phyloP scores from a whole-genome alignment of 2,329 filamentous ascomycete species.

The Cadophora sp. region DNA sequence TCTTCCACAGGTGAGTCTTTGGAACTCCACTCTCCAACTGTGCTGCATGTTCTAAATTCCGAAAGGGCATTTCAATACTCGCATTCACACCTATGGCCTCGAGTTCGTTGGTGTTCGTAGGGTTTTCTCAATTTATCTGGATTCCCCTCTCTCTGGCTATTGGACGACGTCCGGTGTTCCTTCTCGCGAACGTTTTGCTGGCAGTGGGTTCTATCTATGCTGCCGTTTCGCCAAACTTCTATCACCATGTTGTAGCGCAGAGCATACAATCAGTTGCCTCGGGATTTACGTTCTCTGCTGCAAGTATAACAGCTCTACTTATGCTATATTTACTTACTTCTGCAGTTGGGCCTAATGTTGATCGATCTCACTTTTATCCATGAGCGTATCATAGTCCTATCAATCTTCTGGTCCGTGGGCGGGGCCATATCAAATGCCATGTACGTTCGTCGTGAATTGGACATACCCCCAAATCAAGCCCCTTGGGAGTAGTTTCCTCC shows the following conservation, averaged over 20 bases:
- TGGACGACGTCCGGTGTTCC: slow-evolving; percentile 48
- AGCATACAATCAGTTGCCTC: slow-evolving; percentile 46
- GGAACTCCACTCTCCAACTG: neutral
- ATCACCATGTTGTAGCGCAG: slow-evolving; percentile 42
- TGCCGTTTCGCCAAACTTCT: slow-evolving; percentile 40
- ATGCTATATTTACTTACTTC: neutral
- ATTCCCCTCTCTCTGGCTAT: slow-evolving; percentile 48
- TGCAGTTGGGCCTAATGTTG: slow-evolving; percentile 46
- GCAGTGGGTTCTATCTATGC: slow-evolving; percentile 43
- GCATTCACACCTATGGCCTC: slow-evolving; percentile 41
- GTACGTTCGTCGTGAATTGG: too few relatives aligned
- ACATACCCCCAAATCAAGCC: too few relatives aligned
- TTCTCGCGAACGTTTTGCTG: slow-evolving; percentile 43
- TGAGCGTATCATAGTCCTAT: slow-evolving; percentile 47
- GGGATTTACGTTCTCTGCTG: slow-evolving; percentile 44
- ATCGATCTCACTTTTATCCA: slow-evolving; percentile 51
- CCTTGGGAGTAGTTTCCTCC: too few relatives aligned
- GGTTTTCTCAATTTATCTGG: slow-evolving; percentile 48
- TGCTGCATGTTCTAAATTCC: neutral
- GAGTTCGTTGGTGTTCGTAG: slow-evolving; percentile 45
- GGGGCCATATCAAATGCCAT: slow-evolving; percentile 39
- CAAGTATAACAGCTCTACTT: slow-evolving; percentile 28
- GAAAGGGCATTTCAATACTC: slow-evolving; percentile 40
- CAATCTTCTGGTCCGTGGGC: slow-evolving; percentile 46
- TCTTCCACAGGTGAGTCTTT: slow-evolving; percentile 28